Base-by-base conservation (phyloP, 129 eudicot genomes). In the Daucus carota region DNA sequence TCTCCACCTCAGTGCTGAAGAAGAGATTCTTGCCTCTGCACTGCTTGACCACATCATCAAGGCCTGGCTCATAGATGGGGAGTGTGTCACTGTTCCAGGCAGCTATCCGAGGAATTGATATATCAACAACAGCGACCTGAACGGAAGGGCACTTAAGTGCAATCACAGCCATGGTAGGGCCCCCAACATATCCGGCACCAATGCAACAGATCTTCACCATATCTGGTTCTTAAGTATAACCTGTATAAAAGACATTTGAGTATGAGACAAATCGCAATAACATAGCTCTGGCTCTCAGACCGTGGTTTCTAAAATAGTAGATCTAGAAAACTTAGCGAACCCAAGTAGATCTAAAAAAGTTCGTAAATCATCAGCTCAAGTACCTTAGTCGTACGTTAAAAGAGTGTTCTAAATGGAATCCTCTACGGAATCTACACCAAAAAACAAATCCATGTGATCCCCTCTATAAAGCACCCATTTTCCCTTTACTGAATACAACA, bases 141-240 rank as follows among this genome's bases (percentile, higher is more conserved):
- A 92, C 80, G 9, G 75, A 32, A 26, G 96, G 97, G 84, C 97
- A 92, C 86, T 92, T 89, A 24, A 89, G 88, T 41, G 97, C 96
- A 72, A 92, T 92, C 68, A 92, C 92, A 12, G 96, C 97, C 97
- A 92, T 92, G 73, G 97, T 92, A 29, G 96, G 97, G 14, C 97
- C 97, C 15, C 97, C 96, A 63, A 92, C 97, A 81, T 91, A 91
- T 34, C 97, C 97, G 18, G 97, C 97, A 75, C 97, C 95, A 80
- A 91, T 91, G 81, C 97, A 92, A 86, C 97, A 92, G 74, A 92
- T 92, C 89, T 92, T 92, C 88, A 92, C 97, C 97, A 92, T 92
- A 74, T 85, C 70, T 76, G n/a, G 66, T 36, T 79, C 45, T 69
- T 77, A 38, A 20, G 75, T 75, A 72, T 12, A 74, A 20, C 66